Conservation (phyloP, 345 rosid species). For the Salix brachista region DNA sequence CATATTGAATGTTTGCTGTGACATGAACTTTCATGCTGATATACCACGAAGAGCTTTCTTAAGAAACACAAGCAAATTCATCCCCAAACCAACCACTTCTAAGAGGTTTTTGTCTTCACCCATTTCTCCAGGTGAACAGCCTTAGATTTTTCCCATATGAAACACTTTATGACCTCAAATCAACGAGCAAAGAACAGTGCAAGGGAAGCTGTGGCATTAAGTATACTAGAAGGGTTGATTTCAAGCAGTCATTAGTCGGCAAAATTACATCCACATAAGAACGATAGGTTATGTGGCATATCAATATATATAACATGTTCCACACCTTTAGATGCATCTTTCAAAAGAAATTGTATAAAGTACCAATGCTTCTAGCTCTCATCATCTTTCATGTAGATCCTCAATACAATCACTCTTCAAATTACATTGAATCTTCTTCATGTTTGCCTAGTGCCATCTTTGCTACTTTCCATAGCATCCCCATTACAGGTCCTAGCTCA, state of each 20-base stretch:
- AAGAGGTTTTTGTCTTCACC: not conserved
- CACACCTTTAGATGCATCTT: not conserved
- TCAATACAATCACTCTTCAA: not conserved
- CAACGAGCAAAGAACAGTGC: not conserved
- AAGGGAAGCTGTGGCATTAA: not conserved
- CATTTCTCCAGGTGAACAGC: not conserved
- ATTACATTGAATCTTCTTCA: not conserved
- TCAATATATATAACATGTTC: too few species aligned
- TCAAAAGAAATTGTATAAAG: not conserved
- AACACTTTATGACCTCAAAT: not conserved
- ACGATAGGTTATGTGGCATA: not conserved
- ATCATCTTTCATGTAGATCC: not conserved
- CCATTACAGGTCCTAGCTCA: not conserved
- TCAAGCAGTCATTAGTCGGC: not conserved
- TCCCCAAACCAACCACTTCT: not conserved
- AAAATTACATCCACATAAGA: not conserved
- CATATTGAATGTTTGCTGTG: too few species aligned
- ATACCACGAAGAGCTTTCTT: not conserved
- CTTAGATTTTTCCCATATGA: not conserved
- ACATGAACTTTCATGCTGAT: too few species aligned
- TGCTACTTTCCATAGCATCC: not conserved
- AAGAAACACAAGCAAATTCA: not conserved
- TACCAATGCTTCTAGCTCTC: not conserved
- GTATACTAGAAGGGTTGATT: not conserved
- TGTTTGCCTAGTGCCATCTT: not conserved